Base-by-base conservation (phyloP, 2,329 filamentous ascomycete species). In the Coniella lustricola region DNA sequence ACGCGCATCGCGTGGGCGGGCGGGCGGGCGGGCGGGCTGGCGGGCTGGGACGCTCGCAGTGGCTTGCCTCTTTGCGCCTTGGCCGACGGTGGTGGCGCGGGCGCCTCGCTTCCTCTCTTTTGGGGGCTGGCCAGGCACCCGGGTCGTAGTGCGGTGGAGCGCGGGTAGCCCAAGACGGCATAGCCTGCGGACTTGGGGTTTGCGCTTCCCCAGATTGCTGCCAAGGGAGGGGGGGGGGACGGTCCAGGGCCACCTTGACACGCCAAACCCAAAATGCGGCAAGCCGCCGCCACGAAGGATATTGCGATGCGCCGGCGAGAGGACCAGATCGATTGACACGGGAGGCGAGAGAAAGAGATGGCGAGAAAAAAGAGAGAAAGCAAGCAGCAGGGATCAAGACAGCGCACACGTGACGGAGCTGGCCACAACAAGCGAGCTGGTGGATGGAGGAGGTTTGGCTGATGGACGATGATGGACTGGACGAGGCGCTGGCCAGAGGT, bases 21-120 rank as follows among this genome's bases (percentile, higher is more conserved):
- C n/a, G n/a, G n/a, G n/a, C n/a, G n/a, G n/a, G n/a, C n/a, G n/a
- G n/a, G n/a, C n/a, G n/a, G 32, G 9, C 13, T 22, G 41, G 14
- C 18, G n/a, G 17, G 31, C 33, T 22, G 14, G 16, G 38, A 46
- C 9, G 3, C 33, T 37, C 17, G 21, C 38, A 46, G 35, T 33
- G 44, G 44, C 44, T 44, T 33, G 33, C 46, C 40, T 44, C 14
- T n/a, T 38, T 49, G 25, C 25, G 46, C 20, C 22, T 31, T 49
- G 40, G 36, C 16, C 22, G 36, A 34, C n/a, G n/a, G n/a, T 18
- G 32, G 44, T 39, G 36, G 46, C 46, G 46, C 14, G 40, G 33
- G 25, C 33, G 17, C 25, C 34, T 44, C 46, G 44, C 40, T 44
- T 44, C 46, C 46, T 25, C 18, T 39, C 38, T n/a, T n/a, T n/a